Conservation (phyloP, 2,329 filamentous ascomycete species). For the Penicillium sp. region DNA sequence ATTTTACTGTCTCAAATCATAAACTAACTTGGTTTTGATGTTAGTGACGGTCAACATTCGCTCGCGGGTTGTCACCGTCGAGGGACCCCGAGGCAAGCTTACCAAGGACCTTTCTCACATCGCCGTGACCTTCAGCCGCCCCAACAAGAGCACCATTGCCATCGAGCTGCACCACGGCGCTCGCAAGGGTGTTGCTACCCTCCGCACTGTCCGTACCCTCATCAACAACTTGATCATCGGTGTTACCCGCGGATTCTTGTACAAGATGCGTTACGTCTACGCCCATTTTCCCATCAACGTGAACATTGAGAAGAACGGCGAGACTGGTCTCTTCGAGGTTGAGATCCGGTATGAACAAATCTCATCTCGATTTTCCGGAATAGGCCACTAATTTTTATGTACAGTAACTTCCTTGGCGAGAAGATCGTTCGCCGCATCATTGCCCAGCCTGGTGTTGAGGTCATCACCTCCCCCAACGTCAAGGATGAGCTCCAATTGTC, state of each 20-base stretch:
- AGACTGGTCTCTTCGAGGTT: slow-evolving; percentile 83
- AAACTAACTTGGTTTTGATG: slow-evolving; percentile 14
- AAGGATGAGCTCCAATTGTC: slow-evolving; percentile 95
- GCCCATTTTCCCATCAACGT: slow-evolving; percentile 99
- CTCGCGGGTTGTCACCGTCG: slow-evolving; percentile 92
- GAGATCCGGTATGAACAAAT: slow-evolving; percentile 79
- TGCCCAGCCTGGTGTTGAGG: slow-evolving; percentile 86
- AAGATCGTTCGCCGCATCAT: slow-evolving; percentile 93
- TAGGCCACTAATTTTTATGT: slow-evolving; percentile 16
- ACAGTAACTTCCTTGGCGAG: slow-evolving; percentile 96
- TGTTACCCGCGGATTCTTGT: slow-evolving; percentile 99
- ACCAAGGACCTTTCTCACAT: slow-evolving; percentile 95
- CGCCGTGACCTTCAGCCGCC: slow-evolving; percentile 89
- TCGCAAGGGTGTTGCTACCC: slow-evolving; percentile 96
- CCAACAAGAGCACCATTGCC: slow-evolving; percentile 80
- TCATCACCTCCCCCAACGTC: slow-evolving; percentile 82
- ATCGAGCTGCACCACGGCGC: slow-evolving; percentile 98
- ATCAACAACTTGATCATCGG: slow-evolving; percentile 99
- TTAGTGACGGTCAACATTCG: slow-evolving; percentile 98
- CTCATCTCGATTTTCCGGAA: neutral
- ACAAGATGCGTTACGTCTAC: slow-evolving; percentile 99
- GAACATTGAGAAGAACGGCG: slow-evolving; percentile 93
- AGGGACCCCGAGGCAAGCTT: slow-evolving; percentile 96
- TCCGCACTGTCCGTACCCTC: slow-evolving; percentile 95
- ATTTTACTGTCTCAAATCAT: neutral